Evolutionary conservation across 768 basidiomycete species (phyloP).

Genomic region (Lactarius hengduanensis): DNA sequence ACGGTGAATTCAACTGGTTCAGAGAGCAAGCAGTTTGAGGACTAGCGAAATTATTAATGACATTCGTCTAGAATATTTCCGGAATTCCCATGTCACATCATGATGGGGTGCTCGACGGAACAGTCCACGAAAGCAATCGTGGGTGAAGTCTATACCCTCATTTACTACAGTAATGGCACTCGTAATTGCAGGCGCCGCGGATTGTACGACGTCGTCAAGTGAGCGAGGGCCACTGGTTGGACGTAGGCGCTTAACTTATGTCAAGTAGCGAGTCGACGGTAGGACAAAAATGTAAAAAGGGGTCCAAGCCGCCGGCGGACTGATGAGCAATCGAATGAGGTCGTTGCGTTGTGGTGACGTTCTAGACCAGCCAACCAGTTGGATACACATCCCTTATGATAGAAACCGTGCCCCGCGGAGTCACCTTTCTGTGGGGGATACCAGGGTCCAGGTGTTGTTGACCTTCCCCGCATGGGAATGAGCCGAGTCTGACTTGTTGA

Average conservation of each 20-base stretch:
- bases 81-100: conserved; percentile 2
- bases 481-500: not conserved
- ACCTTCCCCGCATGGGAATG: not conserved
- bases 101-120: not conserved
- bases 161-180: not conserved
- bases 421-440: not conserved
- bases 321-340: not conserved
- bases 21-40: not conserved
- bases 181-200: not conserved
- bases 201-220: not conserved
- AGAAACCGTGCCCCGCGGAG: conserved; percentile 12
- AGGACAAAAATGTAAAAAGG: conserved; percentile 13
- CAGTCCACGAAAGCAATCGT: not conserved
- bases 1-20: not conserved
- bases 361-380: conserved; percentile 15
- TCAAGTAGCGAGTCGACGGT: conserved; percentile 9
- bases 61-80: not conserved
- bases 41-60: conserved; percentile 2
- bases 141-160: not conserved
- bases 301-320: conserved; percentile 18
- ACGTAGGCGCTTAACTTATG: not conserved
- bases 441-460: not conserved
- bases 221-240: not conserved
- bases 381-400: not conserved
- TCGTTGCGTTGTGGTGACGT: not conserved